These are phyloP conservation scores for Kokia cookei DNA, from an alignment of 441 rosid genomes.

Conservation along the genomic window DNA sequence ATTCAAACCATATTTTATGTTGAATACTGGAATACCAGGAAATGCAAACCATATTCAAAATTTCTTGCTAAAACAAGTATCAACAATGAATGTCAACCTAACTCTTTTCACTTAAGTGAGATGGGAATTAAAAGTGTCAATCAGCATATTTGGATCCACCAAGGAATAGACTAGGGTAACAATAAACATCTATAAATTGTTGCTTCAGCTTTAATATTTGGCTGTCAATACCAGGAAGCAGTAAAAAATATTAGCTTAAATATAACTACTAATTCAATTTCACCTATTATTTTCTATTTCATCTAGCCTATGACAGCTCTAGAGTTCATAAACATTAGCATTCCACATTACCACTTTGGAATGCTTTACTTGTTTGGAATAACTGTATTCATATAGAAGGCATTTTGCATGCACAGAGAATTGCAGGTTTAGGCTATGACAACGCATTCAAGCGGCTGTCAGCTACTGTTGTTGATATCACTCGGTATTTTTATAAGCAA, in stretches of 20 bases:
- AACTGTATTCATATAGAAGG: neutral
- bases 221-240: neutral
- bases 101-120: neutral
- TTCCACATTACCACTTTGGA: neutral
- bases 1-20: neutral
- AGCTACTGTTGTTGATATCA: neutral
- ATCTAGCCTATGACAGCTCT: neutral
- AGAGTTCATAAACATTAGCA: neutral
- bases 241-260: neutral
- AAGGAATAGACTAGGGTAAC: no score
- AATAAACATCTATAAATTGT: no score
- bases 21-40: neutral
- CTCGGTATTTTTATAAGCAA: neutral
- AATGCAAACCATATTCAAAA: neutral
- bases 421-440: neutral
- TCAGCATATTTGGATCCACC: neutral
- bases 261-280: neutral
- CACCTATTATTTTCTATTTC: neutral
- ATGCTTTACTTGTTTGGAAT: neutral
- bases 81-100: neutral
- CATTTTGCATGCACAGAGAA: neutral
- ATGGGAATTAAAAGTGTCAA: neutral
- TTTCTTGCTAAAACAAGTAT: neutral
- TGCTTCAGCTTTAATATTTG: no score
- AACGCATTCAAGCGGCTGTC: neutral